Base-by-base conservation (phyloP, 768 basidiomycete species). In the Rhizopogon rudus region DNA sequence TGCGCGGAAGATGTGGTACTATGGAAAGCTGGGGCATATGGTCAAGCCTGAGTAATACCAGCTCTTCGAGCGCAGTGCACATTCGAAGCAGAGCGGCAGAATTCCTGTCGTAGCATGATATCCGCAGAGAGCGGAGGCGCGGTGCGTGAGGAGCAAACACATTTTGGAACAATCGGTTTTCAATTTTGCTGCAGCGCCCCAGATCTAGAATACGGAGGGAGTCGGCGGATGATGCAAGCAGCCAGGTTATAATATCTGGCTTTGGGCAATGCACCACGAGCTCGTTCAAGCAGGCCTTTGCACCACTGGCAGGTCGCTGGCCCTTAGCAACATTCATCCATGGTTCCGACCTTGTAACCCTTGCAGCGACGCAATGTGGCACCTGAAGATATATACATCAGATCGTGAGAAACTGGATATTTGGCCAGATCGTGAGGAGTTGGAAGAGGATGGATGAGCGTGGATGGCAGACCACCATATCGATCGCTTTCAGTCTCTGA, bases 401-500 rank as follows among this genome's bases (percentile, higher is more conserved):
- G 31, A 31, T 31, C 9, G 31, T 31, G 53, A 80, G 67, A 60
- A 74, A 76, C 20, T 60, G 65, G 53, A 78, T 57, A 17, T 57
- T 62, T 0, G 73, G 71, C 66, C 75, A 74, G 40, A 76, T 65
- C 0, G 57, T 60, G 17, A 79, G 62, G 0, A 80, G 63, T 49
- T 78, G 72, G 50, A 75, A 80, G 5, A 77, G 57, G 20, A 77
- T 63, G 14, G 76, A 75, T 6, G 77, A 76, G 61, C 77, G 75
- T 1, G 75, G 63, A 43, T 75, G 73, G 52, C 71, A 76, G 0
- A 56, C 43, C 12, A 62, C 52, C 22, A 79, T 54, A 31, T 59
- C 63, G 49, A 77, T 60, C 0, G 75, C 68, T 22, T 72, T 67
- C 20, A 13, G 10, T 10, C n/a, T 22, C 17, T 12, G 20, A 10